phyloP scores from a whole-genome alignment of 2,329 filamentous ascomycete genomes.

The Cytospora paraplurivora region DNA sequence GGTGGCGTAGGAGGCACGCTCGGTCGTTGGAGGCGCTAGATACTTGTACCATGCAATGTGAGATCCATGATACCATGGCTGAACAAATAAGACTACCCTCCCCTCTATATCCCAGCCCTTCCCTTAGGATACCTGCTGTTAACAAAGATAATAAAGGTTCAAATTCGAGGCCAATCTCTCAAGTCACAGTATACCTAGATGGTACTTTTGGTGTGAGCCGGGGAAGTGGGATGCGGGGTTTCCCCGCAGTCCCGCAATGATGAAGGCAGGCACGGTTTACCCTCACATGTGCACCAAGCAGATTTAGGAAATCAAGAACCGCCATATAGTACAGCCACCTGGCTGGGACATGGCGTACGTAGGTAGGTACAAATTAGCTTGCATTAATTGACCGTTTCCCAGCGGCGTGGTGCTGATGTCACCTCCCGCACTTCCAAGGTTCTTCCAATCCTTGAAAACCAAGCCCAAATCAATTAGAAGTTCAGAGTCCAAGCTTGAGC shows the following conservation, averaged over 20 bases:
- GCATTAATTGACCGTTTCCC: neutral
- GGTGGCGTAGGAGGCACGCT: too few species aligned
- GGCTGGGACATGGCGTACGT: too few species aligned
- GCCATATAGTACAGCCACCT: too few species aligned
- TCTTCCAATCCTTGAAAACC: too few species aligned
- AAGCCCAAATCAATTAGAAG: neutral
- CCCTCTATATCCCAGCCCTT: neutral
- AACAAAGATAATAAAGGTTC: neutral
- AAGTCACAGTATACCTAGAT: too few species aligned
- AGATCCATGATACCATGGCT: neutral
- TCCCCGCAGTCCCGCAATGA: conserved; percentile 10
- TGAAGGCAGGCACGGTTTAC: neutral
- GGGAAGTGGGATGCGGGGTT: neutral
- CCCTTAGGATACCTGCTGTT: neutral
- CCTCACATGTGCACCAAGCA: neutral
- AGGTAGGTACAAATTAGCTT: too few species aligned
- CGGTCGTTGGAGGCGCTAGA: neutral
- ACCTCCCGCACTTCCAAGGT: neutral
- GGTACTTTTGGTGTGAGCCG: too few species aligned
- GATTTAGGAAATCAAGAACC: neutral
- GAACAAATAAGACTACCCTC: neutral
- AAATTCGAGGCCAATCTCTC: neutral
- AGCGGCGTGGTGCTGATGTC: neutral
- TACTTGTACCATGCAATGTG: neutral
- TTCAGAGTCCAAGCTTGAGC: neutral